Evolutionary conservation across 2,329 filamentous ascomycete genomes (phyloP).

Genomic region (Hymenoscyphus scutula): DNA sequence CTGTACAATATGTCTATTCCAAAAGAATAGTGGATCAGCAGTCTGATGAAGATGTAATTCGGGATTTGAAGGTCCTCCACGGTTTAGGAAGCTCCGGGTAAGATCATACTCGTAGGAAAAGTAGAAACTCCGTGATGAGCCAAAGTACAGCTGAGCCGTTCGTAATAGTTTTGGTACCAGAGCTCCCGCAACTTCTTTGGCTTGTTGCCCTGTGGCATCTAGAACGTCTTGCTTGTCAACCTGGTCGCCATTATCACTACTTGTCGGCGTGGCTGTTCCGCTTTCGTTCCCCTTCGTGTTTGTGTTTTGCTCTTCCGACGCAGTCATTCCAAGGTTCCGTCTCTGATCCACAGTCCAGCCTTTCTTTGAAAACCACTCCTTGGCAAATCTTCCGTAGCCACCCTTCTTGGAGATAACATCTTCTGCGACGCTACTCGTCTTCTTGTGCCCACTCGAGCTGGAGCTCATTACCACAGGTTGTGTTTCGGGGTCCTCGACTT

Average conservation of each 20-base stretch:
- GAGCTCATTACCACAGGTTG: slow-evolving; percentile 7
- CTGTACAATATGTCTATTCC: slow-evolving; percentile 75
- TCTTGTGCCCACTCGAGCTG: slow-evolving; percentile 22
- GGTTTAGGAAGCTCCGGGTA: slow-evolving; percentile 60
- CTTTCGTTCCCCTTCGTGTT: slow-evolving; percentile 35
- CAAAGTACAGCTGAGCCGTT: slow-evolving; percentile 81
- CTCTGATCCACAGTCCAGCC: slow-evolving; percentile 75
- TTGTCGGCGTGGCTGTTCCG: not conserved
- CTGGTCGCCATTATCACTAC: not conserved
- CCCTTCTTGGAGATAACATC: slow-evolving; percentile 84
- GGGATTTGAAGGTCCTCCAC: slow-evolving; percentile 40
- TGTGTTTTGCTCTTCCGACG: slow-evolving; percentile 31
- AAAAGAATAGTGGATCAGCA: slow-evolving; percentile 81
- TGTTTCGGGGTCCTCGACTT: slow-evolving; percentile 43
- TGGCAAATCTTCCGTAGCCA: slow-evolving; percentile 83
- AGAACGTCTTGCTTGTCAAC: slow-evolving; percentile 10
- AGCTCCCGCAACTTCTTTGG: slow-evolving; percentile 24
- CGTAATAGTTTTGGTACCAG: slow-evolving; percentile 81
- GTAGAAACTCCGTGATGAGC: slow-evolving; percentile 80
- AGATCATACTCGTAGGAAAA: slow-evolving; percentile 95
- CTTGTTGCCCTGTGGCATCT: slow-evolving; percentile 13
- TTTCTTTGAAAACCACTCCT: slow-evolving; percentile 84
- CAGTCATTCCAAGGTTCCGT: slow-evolving; percentile 66
- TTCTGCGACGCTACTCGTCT: slow-evolving; percentile 68
- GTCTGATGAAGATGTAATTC: slow-evolving; percentile 65